Base-by-base conservation (phyloP, 352 stramenopile genomes). In the Plasmopara muralis region DNA sequence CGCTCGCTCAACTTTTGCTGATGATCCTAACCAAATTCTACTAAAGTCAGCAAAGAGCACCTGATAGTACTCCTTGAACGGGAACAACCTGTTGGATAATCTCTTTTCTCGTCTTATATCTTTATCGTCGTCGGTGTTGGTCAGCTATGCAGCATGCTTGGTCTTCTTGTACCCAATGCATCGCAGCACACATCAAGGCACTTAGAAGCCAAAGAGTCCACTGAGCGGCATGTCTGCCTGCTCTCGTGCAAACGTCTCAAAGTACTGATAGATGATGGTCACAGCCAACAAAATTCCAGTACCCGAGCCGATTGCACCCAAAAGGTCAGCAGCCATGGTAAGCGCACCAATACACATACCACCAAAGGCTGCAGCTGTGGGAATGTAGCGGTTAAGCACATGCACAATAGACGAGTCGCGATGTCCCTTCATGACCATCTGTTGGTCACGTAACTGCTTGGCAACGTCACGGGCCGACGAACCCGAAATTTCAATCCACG, bases 201-300 rank as follows among this genome's bases (percentile, higher is more conserved):
- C 64, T 85, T 89, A 90, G 66, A 93, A 90, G 61, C 83, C 83
- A 56, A 93, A 93, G 43, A 93, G 64, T 39, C 76, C 74, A 47
- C 74, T 77, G 39, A 93, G 60, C 46, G 82, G 82, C 50, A 93
- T 75, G 56, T 93, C 83, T 7, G 83, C 77, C 56, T 93, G 79
- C 69, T 98, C 94, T 66, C 96, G 96, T 48, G 93, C 84, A 50
- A 98, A 98, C 39, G 93, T 96, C 84, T 99, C 95, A 64, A 98
- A 98, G 77, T 98, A 98, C 74, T 98, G 89, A 84, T 99, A 99
- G 74, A 99, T 99, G 81, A 99, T 99, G 25, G 96, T 99, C 48
- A 99, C 97, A 47, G 92, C 93, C 53, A 99, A 74, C 59, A 99
- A 73, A 70, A 99, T 99, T 78, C 96, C 96, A 8, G 96, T 99